Evolutionary conservation across 2,329 filamentous ascomycete species (phyloP).

Genomic region (Trichoderma cornu-damae): DNA sequence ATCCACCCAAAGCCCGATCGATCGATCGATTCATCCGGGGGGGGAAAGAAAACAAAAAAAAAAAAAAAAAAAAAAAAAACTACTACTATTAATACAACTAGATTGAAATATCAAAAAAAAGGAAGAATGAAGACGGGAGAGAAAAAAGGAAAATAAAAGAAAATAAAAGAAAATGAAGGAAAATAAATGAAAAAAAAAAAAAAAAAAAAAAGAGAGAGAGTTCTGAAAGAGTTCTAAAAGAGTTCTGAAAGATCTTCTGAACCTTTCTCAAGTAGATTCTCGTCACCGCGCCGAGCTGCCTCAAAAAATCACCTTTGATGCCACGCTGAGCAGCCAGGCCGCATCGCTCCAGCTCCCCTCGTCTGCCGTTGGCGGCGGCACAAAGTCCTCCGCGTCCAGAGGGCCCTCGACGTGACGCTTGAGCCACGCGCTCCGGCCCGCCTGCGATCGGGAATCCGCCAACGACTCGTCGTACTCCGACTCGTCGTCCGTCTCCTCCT

Average conservation of each 20-base stretch:
- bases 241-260: no score
- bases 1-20: conserved; percentile 4
- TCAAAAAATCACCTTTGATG: conserved; percentile 55
- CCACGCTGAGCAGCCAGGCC: conserved; percentile 62
- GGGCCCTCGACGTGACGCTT: conserved; percentile 39
- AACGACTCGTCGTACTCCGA: conserved; percentile 31
- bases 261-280: neutral
- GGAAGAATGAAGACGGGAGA: neutral
- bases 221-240: no score
- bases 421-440: conserved; percentile 32
- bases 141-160: no score
- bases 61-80: no score
- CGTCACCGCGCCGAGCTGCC: conserved; percentile 1
- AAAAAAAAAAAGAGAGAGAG: no score
- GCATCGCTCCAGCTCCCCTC: conserved; percentile 62
- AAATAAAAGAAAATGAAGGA: no score
- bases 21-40: conserved; percentile 10
- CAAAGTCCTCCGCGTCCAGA: conserved; percentile 39
- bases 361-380: conserved; percentile 47
- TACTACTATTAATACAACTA: neutral
- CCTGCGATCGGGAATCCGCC: conserved; percentile 27
- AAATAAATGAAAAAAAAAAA: no score
- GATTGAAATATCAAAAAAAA: neutral
- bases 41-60: no score
- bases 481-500: conserved; percentile 45